These are phyloP conservation scores for Rubia balearica DNA, from an alignment of 305 asterid genomes.

Conservation along the genomic window DNA sequence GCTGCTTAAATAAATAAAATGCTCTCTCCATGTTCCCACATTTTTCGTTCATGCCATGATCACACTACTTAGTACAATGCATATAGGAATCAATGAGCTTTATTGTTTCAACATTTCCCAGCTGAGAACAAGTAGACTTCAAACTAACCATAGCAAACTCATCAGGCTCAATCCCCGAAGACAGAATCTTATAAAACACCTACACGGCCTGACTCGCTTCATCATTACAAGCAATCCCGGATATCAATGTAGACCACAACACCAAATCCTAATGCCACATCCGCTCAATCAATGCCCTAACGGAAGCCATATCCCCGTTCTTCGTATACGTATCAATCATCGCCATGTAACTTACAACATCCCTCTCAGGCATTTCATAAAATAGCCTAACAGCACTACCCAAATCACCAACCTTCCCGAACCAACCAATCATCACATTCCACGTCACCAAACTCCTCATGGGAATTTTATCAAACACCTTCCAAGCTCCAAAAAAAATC, in stretches of 20 bases:
- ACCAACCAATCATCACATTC: constrained; percentile 63
- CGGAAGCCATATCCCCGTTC: constrained; percentile 60
- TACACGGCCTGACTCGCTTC: constrained; percentile 49
- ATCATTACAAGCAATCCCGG: constrained; percentile 66
- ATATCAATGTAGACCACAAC: constrained; percentile 64
- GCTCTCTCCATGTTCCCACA: constrained; percentile 74
- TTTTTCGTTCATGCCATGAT: constrained; percentile 55
- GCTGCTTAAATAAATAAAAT: constrained; percentile 35
- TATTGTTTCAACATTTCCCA: constrained; percentile 56
- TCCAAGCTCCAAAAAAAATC: constrained; percentile 33
- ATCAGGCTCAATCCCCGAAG: constrained; percentile 42
- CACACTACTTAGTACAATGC: constrained; percentile 30
- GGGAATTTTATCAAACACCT: constrained; percentile 62
- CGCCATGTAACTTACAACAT: constrained; percentile 48
- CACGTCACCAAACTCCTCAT: constrained; percentile 44
- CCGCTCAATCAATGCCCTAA: constrained; percentile 53
- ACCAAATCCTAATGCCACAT: constrained; percentile 44
- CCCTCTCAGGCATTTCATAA: constrained; percentile 43
- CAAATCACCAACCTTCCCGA: constrained; percentile 47
- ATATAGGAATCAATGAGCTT: constrained; percentile 51
- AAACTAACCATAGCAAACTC: constrained; percentile 59
- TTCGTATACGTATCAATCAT: constrained; percentile 69
- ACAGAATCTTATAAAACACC: constrained; percentile 42
- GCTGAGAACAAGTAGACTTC: constrained; percentile 74
- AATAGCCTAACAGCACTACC: constrained; percentile 41